Evolutionary conservation across 768 basidiomycete genomes (phyloP).

Genomic region (Phaeotremella skinneri): DNA sequence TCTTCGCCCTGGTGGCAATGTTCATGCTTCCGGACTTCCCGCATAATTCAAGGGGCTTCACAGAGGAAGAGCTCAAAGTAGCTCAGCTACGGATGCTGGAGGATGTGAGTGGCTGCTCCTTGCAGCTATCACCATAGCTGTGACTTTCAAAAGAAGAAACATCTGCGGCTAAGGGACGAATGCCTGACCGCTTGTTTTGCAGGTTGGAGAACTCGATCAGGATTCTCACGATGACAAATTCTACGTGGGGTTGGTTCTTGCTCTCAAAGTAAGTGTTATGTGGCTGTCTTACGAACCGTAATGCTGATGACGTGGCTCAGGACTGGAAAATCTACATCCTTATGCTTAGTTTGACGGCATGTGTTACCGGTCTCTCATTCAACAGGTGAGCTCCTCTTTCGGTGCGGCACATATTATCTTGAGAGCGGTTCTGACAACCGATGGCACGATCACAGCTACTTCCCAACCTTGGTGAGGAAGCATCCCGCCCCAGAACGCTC

Average conservation of each 20-base stretch:
- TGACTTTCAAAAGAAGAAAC: neutral
- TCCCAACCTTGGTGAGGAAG: slow-evolving; percentile 27
- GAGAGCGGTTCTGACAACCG: neutral
- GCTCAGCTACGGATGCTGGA: slow-evolving; percentile 21
- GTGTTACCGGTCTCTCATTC: slow-evolving; percentile 33
- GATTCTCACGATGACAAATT: slow-evolving; percentile 28
- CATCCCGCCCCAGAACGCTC: neutral
- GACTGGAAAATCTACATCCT: slow-evolving; percentile 39
- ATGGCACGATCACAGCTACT: too few species aligned
- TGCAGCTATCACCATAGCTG: too few species aligned
- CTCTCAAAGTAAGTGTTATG: slow-evolving; percentile 20
- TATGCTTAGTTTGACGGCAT: slow-evolving; percentile 33
- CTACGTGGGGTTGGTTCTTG: slow-evolving; percentile 26
- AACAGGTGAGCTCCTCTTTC: slow-evolving; percentile 29
- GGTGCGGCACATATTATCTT: neutral
- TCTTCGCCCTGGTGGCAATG: slow-evolving; percentile 60
- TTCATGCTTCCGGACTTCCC: neutral
- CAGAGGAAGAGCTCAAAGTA: slow-evolving; percentile 16
- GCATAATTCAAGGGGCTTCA: slow-evolving; percentile 12
- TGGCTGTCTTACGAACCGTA: neutral
- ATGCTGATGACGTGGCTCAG: slow-evolving; percentile 5
- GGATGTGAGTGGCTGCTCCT: slow-evolving; percentile 1
- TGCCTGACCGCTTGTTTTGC: neutral
- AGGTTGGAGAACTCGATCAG: slow-evolving; percentile 17
- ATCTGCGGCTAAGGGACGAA: neutral